Base-by-base conservation (phyloP, 306 rosid genomes). In the Carpinus fangiana region DNA sequence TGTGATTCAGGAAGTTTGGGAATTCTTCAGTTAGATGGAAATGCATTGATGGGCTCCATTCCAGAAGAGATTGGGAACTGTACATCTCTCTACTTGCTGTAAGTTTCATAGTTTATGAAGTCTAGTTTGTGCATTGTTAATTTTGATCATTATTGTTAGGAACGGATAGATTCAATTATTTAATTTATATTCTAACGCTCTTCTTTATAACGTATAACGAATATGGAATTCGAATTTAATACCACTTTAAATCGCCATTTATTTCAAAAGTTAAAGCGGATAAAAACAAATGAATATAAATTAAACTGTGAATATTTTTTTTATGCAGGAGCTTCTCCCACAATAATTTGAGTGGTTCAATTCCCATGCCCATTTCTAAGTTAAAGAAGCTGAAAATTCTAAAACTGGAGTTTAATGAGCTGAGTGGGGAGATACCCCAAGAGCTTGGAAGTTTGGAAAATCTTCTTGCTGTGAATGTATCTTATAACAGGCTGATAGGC, bases 11-110 rank as follows among this genome's bases (percentile, higher is more conserved):
- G 88, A 21, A 95, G 92, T 70, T 77, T 95, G 77, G 88, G 80
- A 8, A 86, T 95, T 43, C 97, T 95, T 80, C 97, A 95, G 38
- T 72, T 95, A 4, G 98, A 95, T 87, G 97, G 93, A 75, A 95
- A 95, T 81, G 82, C 87, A 50, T 79, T 95, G 70, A 66, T 76
- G 10, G 97, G 96, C 20, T 2, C 82, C n/a, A 85, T 92, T 83
- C 98, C 98, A 13, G 83, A 79, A 21, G 89, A 87, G 83, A 89
- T 95, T 82, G 98, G 97, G 73, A 95, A 95, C 73, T 95, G 98
- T 36, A 77, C 95, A 20, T 91, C 97, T 74, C 98, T 95, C 66
- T 83, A 81, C 84, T 76, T 92, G 85, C 86, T 95, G 98, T 95
- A 86, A 84, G 93, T 80, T 14, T 80, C 69, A 66, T 26, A n/a